Evolutionary conservation across 805 yeast species (phyloP), one percentile per base, ranked within the genome.

Genomic region (Wickerhamiella spandovensis): DNA sequence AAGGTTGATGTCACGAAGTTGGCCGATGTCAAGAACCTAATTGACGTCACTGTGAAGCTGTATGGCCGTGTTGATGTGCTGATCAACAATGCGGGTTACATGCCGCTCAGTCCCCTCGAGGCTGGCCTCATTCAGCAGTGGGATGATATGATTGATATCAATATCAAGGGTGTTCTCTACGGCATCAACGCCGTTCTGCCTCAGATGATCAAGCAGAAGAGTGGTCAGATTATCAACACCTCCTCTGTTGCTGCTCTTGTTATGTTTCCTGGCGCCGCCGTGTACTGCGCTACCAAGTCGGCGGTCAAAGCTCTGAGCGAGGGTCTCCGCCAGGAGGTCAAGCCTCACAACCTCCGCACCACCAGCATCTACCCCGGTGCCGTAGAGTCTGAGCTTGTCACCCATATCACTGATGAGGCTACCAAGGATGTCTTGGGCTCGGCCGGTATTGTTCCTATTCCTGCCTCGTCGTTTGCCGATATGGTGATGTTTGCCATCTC

Each of bases 161-260:
- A 87, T 61, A 95, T 88, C 5, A 63, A 84, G 52, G 95, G 94
- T 5, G 71, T 87, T 65, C 83, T 87, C 53, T 77, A 81, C 37
- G 67, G 87, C 53, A 85, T 95, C 5, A 95, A 87, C 66, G 79
- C 81, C 10, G 75, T 86, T 23, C 67, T 88, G 48, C 80, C 81
- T 43, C 74, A 75, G 45, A 76, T 87, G 74, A 79, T 81, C 63
- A 72, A 72, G 50, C 81, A 82, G 60, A 79, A 83, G 77, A 52
- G 70, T 63, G 65, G 71, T 18, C 82, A 78, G 56, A 76, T 79
- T 54, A 73, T 79, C 57, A 77, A 78, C 61, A 59, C 79, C 51
- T 83, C 84, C 17, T 76, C 82, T 4, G 75, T 78, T 62, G 84
- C 84, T 18, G 84, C 83, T 18, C 69, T 80, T 58, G 81, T 76